Percentiles rank a stretch among this genome's conserved stretches.
phyloP scores from a whole-genome alignment of 75 land plant genomes.

The Adiantum capillusveneris region DNA sequence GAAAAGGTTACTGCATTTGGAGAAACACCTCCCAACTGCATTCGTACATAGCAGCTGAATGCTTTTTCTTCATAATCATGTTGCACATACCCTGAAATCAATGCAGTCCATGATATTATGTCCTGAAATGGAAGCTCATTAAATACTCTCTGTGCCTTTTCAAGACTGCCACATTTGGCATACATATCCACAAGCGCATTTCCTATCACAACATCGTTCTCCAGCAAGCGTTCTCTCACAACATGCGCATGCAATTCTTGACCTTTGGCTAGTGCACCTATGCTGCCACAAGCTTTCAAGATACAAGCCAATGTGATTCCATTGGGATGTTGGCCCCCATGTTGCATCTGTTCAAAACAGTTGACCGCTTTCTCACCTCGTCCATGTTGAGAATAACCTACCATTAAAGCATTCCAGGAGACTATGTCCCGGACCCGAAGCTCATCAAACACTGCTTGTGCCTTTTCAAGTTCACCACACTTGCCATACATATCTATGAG shows the following conservation, averaged over 20 bases:
- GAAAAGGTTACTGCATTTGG: conserved; percentile 11
- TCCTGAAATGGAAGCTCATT: background rate
- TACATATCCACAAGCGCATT: conserved; percentile 27
- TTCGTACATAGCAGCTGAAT: conserved; percentile 9
- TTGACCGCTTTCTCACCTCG: background rate
- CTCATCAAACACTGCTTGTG: conserved; percentile 8
- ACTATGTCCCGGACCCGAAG: conserved; percentile 6
- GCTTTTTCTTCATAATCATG: conserved; percentile 8
- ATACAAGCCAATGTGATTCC: conserved; percentile 6
- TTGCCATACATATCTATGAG: conserved; percentile 2
- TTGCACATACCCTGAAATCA: conserved; percentile 12
- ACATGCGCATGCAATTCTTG: background rate
- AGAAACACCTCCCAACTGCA: conserved; percentile 8
- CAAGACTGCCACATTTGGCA: conserved; percentile 11
- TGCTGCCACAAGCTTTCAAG: conserved; percentile 11
- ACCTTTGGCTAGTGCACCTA: background rate
- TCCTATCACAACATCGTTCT: background rate
- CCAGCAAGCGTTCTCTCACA: background rate
- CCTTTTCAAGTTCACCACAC: conserved; percentile 5
- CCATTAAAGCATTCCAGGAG: conserved; percentile 13
- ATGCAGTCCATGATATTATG: conserved; percentile 11
- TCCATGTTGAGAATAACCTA: conserved; percentile 7
- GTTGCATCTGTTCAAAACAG: conserved; percentile 4
- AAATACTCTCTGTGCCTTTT: conserved; percentile 6
- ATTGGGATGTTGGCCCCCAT: conserved; percentile 6